Percentiles rank a stretch among this genome's conserved stretches.
Conservation (phyloP, 2,329 filamentous ascomycete species). For the Ilyonectria sp. region DNA sequence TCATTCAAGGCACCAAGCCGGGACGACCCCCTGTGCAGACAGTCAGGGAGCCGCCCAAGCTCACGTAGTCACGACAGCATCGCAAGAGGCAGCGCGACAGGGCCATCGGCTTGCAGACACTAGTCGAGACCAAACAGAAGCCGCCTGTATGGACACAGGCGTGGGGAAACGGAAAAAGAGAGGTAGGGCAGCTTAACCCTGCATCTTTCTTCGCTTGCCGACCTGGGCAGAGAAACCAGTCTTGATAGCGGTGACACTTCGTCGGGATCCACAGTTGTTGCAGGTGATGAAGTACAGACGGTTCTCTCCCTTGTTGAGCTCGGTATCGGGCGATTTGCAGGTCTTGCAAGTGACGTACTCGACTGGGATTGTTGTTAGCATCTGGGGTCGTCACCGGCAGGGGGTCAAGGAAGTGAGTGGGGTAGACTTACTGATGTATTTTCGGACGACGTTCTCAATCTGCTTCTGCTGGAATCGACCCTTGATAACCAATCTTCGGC, state of each 20-base stretch:
- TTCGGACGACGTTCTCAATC: conserved; percentile 95
- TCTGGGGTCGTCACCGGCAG: neutral
- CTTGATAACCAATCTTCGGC: conserved; percentile 95
- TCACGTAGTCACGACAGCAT: conserved; percentile 31
- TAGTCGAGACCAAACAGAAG: conserved; percentile 28
- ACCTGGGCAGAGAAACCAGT: conserved; percentile 99
- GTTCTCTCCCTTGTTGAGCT: conserved; percentile 99
- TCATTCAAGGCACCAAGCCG: conserved; percentile 28
- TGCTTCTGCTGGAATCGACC: conserved; percentile 99
- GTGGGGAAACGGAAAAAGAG: conserved; percentile 16
- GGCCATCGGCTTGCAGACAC: conserved; percentile 19
- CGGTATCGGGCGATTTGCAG: conserved; percentile 93
- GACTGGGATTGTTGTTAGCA: conserved; percentile 65
- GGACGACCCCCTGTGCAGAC: conserved; percentile 18
- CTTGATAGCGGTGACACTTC: conserved; percentile 98
- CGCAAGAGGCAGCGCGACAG: conserved; percentile 19
- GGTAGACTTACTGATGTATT: conserved; percentile 85
- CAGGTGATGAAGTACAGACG: conserved; percentile 99
- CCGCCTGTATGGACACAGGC: conserved; percentile 25
- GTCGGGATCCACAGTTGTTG: conserved; percentile 85
- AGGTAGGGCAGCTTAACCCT: conserved; percentile 71
- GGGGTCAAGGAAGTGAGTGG: neutral
- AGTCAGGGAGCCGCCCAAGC: conserved; percentile 11
- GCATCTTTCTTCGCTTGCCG: conserved; percentile 97
- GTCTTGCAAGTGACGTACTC: conserved; percentile 99